These are phyloP conservation scores for Alternaria longipes DNA, from an alignment of 2,329 filamentous ascomycete genomes.

Conservation along the genomic window DNA sequence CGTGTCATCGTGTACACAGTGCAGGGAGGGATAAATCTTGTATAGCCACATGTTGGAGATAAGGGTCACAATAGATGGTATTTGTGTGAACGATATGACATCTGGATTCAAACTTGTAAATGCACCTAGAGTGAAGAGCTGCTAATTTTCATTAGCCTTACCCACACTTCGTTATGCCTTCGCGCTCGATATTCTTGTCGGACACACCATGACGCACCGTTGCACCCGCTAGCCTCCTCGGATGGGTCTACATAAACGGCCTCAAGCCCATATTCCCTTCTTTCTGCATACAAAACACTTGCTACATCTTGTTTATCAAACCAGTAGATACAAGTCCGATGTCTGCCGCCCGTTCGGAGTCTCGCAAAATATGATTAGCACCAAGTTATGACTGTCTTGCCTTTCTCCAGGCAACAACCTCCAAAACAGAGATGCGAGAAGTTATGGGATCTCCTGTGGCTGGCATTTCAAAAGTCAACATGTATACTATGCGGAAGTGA, in stretches of 20 bases:
- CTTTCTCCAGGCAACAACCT: too few species aligned
- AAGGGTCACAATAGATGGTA: neutral
- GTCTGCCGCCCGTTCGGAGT: too few species aligned
- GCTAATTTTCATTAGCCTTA: neutral
- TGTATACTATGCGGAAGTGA: accelerated
- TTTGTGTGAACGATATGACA: too few species aligned
- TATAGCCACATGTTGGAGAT: neutral
- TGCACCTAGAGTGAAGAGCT: too few species aligned
- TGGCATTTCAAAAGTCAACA: neutral
- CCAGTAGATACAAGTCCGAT: too few species aligned
- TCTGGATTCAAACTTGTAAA: neutral
- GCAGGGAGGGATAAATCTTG: too few species aligned
- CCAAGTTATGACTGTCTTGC: too few species aligned
- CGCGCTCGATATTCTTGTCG: too few species aligned
- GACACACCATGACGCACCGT: neutral
- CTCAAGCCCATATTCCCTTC: neutral
- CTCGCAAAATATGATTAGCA: too few species aligned
- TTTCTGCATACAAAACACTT: neutral
- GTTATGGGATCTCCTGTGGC: neutral
- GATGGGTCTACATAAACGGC: neutral
- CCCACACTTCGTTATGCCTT: neutral
- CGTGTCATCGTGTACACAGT: too few species aligned
- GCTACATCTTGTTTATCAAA: too few species aligned
- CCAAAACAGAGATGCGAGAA: too few species aligned
- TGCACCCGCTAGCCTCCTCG: neutral